These are phyloP conservation scores for Crithidia brevicula DNA, from an alignment of 208 protist genomes.

Conservation along the genomic window DNA sequence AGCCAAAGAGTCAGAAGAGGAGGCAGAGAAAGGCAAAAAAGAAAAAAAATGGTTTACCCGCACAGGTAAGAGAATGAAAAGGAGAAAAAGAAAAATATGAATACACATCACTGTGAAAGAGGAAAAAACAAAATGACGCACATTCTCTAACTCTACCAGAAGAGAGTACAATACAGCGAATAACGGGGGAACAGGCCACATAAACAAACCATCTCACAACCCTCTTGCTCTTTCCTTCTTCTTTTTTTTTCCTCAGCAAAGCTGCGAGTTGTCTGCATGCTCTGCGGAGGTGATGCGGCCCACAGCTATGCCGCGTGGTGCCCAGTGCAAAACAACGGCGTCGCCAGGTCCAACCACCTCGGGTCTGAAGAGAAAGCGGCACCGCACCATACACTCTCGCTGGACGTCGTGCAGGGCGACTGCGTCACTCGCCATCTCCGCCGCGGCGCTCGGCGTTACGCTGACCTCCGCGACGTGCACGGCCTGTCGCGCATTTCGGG, in stretches of 20 bases:
- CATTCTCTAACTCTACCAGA: no score
- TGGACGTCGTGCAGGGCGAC: background rate
- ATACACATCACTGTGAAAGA: no score
- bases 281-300: constrained; percentile 37
- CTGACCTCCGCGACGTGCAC: constrained; percentile 41
- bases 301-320: constrained; percentile 71
- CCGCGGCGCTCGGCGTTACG: background rate
- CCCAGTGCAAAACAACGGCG: constrained; percentile 77
- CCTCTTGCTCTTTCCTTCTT: no score
- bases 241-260: background rate
- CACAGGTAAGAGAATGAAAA: no score
- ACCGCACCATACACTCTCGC: constrained; percentile 22
- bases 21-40: no score
- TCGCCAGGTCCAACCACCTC: constrained; percentile 68
- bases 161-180: no score
- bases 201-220: no score
- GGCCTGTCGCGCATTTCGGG: constrained; percentile 80
- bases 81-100: no score
- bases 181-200: no score
- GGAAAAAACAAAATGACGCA: no score
- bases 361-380: constrained; percentile 76
- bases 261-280: background rate
- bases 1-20: no score
- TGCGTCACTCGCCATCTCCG: background rate
- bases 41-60: no score